Evolutionary conservation across 2,329 filamentous ascomycete genomes (phyloP), one percentile per base, ranked within the genome.

Genomic region (Tolypocladium endophyticum): DNA sequence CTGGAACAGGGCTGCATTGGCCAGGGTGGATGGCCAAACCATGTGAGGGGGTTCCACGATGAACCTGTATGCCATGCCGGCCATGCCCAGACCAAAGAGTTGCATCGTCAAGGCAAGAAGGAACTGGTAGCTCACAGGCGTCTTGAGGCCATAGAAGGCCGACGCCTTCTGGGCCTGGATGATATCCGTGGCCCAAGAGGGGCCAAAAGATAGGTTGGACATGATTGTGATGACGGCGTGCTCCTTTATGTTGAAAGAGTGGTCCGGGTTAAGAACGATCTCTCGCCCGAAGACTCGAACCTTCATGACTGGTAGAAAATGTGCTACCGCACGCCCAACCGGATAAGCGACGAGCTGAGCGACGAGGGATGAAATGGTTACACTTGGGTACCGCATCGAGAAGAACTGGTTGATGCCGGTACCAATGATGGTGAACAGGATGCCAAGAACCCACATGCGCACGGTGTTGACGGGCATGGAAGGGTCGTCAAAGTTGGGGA

Each of bases 21-120:
- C 71, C 23, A 77, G 66, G 75, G 77, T 59, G 79, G 73, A 74
- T 1, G 83, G 83, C 82, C 83, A 86, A 60, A 86, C 79, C 82
- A 86, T 86, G 38, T 81, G 78, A 1, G 83, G 80, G 0, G 81
- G 84, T 69, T 74, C 79, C 23, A 83, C 77, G 23, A 86, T 75
- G 69, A 83, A 86, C 28, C 80, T 76, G 36, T 82, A 76, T 36
- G 77, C 76, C 54, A 86, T 69, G 0, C 83, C 83, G 0, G 84
- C 83, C n/a, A 87, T 71, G 1, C 82, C 82, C 62, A 85, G 84
- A 3, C 85, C 85, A 55, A 85, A 81, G 64, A 83, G 75, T 61
- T 86, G 80, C 1, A 81, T 83, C n/a, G 81, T 82, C 60, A 86
- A 77, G 16, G 77, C 78, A 59, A 86, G 75, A 28, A 85, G 72